Evolutionary conservation across 352 stramenopile genomes (phyloP).

Genomic region (Phytophthora palmivora): DNA sequence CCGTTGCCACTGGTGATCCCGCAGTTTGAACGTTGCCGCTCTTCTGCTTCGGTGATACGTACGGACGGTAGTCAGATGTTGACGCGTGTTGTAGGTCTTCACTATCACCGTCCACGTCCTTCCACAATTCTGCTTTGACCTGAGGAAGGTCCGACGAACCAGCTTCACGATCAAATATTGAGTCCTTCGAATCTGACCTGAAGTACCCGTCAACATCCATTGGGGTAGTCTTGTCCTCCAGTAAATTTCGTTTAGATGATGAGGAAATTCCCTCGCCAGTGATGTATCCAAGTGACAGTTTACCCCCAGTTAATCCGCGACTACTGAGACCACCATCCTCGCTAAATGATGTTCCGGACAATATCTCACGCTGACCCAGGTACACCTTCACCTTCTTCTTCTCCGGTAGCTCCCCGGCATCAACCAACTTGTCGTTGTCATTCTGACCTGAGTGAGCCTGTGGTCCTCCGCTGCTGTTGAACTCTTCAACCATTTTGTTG

Average conservation of each 20-base stretch:
- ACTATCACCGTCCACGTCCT: constrained; percentile 37
- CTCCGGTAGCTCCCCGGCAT: constrained; percentile 64
- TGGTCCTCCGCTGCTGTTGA: constrained; percentile 40
- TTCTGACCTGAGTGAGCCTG: constrained; percentile 32
- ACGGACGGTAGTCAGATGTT: constrained; percentile 53
- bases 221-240: constrained; percentile 31
- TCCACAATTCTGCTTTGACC: constrained; percentile 43
- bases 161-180: constrained; percentile 49
- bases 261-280: constrained; percentile 46
- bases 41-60: constrained; percentile 67
- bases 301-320: constrained; percentile 17
- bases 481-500: constrained; percentile 74
- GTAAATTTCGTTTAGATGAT: constrained; percentile 35
- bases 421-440: constrained; percentile 56
- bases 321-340: constrained; percentile 35
- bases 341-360: constrained; percentile 47
- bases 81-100: constrained; percentile 37
- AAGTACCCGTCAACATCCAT: constrained; percentile 55
- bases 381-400: constrained; percentile 84
- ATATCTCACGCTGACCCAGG: constrained; percentile 44
- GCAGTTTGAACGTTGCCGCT: constrained; percentile 35
- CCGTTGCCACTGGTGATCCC: constrained; percentile 29
- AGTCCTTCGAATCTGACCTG: constrained; percentile 67
- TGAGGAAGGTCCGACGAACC: constrained; percentile 35
- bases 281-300: constrained; percentile 35